phyloP scores from a whole-genome alignment of 768 basidiomycete genomes.

The Phanerochaete sordida region DNA sequence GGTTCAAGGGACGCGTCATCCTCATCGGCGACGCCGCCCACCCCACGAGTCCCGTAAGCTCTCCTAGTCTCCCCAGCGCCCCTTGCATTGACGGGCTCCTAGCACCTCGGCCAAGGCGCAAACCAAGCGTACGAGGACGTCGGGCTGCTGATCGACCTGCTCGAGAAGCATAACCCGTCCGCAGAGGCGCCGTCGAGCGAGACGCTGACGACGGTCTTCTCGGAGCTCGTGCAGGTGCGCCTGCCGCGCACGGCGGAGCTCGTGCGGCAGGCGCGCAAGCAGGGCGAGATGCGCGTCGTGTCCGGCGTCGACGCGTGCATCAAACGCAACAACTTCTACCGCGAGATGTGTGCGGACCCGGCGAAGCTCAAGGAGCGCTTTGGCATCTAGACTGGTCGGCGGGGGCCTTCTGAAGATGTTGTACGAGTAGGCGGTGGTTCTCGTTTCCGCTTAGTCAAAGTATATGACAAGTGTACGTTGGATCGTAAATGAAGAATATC shows the following conservation, averaged over 20 bases:
- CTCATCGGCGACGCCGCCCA: constrained; percentile 45
- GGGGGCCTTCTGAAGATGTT: no score
- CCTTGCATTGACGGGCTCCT: no score
- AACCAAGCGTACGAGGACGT: constrained; percentile 44
- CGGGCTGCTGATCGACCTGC: constrained; percentile 32
- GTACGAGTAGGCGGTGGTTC: no score
- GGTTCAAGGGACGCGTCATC: constrained; percentile 39
- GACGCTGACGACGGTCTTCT: constrained; percentile 28
- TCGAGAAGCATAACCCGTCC: constrained; percentile 29
- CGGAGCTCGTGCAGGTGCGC: constrained; percentile 31
- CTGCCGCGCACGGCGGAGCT: constrained; percentile 33
- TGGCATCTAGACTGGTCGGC: no score
- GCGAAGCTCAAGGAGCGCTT: not conserved
- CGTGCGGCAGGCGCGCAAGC: constrained; percentile 30
- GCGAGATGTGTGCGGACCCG: constrained; percentile 13
- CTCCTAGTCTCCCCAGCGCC: not conserved
- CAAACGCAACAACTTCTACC: constrained; percentile 26
- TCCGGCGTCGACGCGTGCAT: constrained; percentile 29
- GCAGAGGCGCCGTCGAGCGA: constrained; percentile 23
- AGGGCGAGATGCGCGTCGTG: constrained; percentile 34
- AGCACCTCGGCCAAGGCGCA: constrained; percentile 46
- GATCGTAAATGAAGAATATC: no score
- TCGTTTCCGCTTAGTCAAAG: no score
- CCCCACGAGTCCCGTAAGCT: constrained; percentile 40
- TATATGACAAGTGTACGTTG: no score